Conservation (phyloP, 805 yeast genomes). For the Yarrowia sp. region DNA sequence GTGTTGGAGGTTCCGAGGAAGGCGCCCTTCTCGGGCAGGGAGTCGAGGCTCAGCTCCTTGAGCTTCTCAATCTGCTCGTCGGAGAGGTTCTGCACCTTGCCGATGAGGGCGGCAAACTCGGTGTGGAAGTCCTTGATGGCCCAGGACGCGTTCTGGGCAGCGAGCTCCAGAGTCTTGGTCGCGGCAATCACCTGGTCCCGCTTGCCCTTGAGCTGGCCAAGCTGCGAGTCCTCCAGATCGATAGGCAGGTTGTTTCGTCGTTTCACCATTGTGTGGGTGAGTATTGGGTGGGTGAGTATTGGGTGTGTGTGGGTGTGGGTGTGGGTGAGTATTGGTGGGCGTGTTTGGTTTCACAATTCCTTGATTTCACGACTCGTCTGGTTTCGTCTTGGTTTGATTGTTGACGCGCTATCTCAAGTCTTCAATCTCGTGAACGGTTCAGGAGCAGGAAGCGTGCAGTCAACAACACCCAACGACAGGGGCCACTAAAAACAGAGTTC, state of each 20-base stretch:
- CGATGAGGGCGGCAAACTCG: slow-evolving; percentile 27
- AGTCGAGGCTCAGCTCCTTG: slow-evolving; percentile 24
- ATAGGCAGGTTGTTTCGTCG: slow-evolving; percentile 2
- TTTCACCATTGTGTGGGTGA: slow-evolving; percentile 1
- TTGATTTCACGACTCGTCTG: no score
- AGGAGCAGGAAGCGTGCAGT: background rate
- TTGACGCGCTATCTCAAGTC: no score
- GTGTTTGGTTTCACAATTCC: no score
- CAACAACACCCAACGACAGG: background rate
- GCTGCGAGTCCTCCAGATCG: slow-evolving; percentile 30
- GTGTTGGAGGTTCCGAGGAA: background rate
- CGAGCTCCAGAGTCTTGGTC: slow-evolving; percentile 16
- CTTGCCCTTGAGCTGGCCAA: slow-evolving; percentile 35
- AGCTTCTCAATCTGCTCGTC: slow-evolving; percentile 19
- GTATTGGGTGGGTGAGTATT: background rate
- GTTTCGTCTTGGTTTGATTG: no score
- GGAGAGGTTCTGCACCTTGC: slow-evolving; percentile 12
- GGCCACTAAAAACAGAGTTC: background rate
- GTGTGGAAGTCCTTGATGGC: slow-evolving; percentile 34
- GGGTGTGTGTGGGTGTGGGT: background rate
- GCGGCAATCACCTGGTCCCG: slow-evolving; percentile 34
- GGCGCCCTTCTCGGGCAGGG: slow-evolving; percentile 24
- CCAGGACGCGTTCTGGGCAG: slow-evolving; percentile 34
- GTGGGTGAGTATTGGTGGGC: background rate
- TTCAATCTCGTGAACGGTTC: no score